Conservation (phyloP, 805 yeast species). For the Schizosaccharomyces osmophilus region DNA sequence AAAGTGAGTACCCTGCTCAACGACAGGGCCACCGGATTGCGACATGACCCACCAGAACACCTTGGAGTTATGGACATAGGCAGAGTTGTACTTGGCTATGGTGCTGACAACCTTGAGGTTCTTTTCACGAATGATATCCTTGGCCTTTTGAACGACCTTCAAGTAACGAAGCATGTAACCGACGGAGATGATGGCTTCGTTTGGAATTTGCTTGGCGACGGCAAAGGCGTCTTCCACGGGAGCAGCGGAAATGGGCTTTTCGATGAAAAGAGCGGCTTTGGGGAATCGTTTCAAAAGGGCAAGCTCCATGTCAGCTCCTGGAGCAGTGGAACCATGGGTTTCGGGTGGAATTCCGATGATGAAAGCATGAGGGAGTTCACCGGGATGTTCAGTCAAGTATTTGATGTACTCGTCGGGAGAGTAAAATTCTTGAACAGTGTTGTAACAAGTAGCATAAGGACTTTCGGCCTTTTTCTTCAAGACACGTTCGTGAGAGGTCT, state of each 20-base stretch:
- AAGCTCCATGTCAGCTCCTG: constrained; percentile 7
- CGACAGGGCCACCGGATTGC: constrained; percentile 8
- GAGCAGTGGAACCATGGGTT: constrained; percentile 7
- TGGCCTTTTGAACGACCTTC: constrained; percentile 8
- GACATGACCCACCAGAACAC: constrained; percentile 8
- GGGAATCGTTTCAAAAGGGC: constrained; percentile 5
- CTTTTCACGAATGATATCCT: constrained; percentile 6
- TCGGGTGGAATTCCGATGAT: constrained; percentile 8
- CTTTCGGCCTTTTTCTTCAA: constrained; percentile 4
- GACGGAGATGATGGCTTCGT: constrained; percentile 5
- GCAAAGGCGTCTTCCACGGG: constrained; percentile 7
- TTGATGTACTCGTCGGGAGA: constrained; percentile 3
- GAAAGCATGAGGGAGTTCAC: constrained; percentile 4
- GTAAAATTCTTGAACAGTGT: constrained; percentile 4
- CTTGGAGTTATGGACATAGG: constrained; percentile 6
- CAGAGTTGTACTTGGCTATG: constrained; percentile 7
- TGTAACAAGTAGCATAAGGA: constrained; percentile 3
- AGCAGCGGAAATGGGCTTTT: constrained; percentile 8
- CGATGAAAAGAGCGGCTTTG: constrained; percentile 5
- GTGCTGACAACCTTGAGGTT: constrained; percentile 6
- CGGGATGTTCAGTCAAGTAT: background rate
- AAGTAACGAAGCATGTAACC: constrained; percentile 10
- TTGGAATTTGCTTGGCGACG: constrained; percentile 4
- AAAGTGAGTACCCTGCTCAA: constrained; percentile 10
- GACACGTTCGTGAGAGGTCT: constrained; percentile 4